phyloP scores from a whole-genome alignment of 2,329 filamentous ascomycete genomes.

The Scytalidium lignicola region DNA sequence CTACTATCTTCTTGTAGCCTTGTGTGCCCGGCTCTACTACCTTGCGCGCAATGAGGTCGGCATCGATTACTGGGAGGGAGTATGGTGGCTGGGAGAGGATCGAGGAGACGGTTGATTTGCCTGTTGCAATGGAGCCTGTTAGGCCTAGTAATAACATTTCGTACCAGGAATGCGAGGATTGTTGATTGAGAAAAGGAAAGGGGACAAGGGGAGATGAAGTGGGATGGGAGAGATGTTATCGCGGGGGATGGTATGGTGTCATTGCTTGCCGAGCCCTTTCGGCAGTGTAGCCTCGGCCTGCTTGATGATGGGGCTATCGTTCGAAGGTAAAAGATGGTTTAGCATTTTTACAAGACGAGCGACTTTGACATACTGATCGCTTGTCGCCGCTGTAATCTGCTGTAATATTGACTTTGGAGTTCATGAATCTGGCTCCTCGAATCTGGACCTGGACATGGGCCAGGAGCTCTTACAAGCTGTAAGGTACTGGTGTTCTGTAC shows the following conservation, averaged over 20 bases:
- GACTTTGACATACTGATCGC: too few species aligned
- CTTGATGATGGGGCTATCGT: too few species aligned
- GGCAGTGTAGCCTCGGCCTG: too few species aligned
- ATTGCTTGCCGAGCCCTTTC: neutral
- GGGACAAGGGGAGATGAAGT: neutral
- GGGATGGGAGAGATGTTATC: neutral
- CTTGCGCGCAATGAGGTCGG: constrained; percentile 84
- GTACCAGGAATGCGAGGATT: neutral
- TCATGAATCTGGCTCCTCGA: too few species aligned
- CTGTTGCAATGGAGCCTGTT: constrained; percentile 94
- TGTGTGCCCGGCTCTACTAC: constrained; percentile 89
- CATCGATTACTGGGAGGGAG: constrained; percentile 86
- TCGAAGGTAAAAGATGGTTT: too few species aligned
- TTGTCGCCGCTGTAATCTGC: too few species aligned
- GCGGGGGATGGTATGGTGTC: neutral
- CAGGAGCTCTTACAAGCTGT: too few species aligned
- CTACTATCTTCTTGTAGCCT: constrained; percentile 78
- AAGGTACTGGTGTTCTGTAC: too few species aligned
- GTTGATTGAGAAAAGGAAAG: neutral
- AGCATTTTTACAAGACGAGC: too few species aligned
- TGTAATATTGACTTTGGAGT: too few species aligned
- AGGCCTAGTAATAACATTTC: constrained; percentile 90
- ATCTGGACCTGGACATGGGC: too few species aligned
- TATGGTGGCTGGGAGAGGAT: constrained; percentile 78
- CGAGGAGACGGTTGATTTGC: constrained; percentile 91